A percentile compares a stretch with the other conserved stretches of the same genome.
These are phyloP conservation scores for Cordyceps tenuipes DNA, from an alignment of 2,329 filamentous ascomycete species.

Conservation along the genomic window DNA sequence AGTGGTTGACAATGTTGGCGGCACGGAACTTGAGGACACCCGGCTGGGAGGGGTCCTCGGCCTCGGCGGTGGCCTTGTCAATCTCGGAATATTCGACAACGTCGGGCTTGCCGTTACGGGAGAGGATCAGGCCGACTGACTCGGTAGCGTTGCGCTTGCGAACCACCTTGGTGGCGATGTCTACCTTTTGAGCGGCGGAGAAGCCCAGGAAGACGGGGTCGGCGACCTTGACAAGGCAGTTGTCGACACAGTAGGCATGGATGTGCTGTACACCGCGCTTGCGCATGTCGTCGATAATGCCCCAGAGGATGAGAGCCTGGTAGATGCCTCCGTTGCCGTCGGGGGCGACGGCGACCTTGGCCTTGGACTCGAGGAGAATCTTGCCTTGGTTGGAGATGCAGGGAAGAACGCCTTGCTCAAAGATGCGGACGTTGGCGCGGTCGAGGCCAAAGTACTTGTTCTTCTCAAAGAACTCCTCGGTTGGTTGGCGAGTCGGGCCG, in stretches of 20 bases:
- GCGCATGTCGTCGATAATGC: conserved; percentile 79
- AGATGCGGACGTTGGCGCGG: conserved; percentile 80
- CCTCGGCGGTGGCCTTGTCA: conserved; percentile 78
- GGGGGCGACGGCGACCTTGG: conserved; percentile 85
- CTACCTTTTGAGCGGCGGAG: conserved; percentile 75
- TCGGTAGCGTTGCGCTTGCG: conserved; percentile 96
- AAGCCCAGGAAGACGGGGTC: conserved; percentile 96
- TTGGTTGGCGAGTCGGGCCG: conserved; percentile 82
- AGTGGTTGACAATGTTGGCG: conserved; percentile 99
- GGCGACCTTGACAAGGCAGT: conserved; percentile 98
- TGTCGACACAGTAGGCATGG: conserved; percentile 97
- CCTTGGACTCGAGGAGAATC: conserved; percentile 87
- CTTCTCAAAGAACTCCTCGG: conserved; percentile 87
- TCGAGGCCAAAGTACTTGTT: conserved; percentile 85
- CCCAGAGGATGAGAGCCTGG: conserved; percentile 73
- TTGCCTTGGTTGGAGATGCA: conserved; percentile 98
- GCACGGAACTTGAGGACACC: conserved; percentile 89
- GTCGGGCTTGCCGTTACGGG: conserved; percentile 92
- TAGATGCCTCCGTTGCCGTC: conserved; percentile 98
- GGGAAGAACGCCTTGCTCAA: conserved; percentile 93
- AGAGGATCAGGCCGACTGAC: conserved; percentile 86
- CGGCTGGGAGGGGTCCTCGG: conserved; percentile 71
- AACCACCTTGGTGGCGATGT: conserved; percentile 98
- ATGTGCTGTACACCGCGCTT: conserved; percentile 88
- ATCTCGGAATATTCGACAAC: conserved; percentile 99